phyloP scores from a whole-genome alignment of 169 alveolate species.

The Plasmodium gallinaceum region DNA sequence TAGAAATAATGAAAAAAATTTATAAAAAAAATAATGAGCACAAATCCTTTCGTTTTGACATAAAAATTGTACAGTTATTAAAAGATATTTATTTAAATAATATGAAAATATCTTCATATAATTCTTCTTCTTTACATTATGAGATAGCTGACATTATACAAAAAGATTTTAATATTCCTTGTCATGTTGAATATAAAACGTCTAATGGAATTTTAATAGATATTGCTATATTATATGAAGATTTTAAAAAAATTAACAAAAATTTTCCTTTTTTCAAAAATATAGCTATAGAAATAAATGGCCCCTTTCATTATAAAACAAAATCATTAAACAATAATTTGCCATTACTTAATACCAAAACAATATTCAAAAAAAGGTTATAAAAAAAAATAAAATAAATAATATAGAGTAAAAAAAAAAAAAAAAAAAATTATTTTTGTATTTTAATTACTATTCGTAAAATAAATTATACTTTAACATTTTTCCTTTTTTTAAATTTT shows the following conservation, averaged over 20 bases:
- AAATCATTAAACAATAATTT: constrained; percentile 13
- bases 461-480: background rate
- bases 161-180: constrained; percentile 70
- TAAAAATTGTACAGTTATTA: constrained; percentile 9
- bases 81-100: constrained; percentile 43
- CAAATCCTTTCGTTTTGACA: constrained; percentile 12
- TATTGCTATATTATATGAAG: constrained; percentile 65
- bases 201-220: constrained; percentile 46
- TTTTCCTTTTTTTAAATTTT: constrained; percentile 1
- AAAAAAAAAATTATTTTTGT: background rate
- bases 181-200: constrained; percentile 66
- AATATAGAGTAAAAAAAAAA: background rate
- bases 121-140: constrained; percentile 67
- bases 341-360: constrained; percentile 55
- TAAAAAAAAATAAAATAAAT: background rate
- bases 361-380: constrained; percentile 62
- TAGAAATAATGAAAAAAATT: background rate
- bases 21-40: constrained; percentile 18
- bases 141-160: constrained; percentile 70
- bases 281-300: constrained; percentile 74
- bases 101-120: constrained; percentile 40
- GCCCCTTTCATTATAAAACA: constrained; percentile 75
- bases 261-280: constrained; percentile 11
- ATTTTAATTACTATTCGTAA: no score
- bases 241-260: constrained; percentile 17